These are phyloP conservation scores for Pogostemon cablin DNA, from an alignment of 257 asterid species.

Conservation along the genomic window DNA sequence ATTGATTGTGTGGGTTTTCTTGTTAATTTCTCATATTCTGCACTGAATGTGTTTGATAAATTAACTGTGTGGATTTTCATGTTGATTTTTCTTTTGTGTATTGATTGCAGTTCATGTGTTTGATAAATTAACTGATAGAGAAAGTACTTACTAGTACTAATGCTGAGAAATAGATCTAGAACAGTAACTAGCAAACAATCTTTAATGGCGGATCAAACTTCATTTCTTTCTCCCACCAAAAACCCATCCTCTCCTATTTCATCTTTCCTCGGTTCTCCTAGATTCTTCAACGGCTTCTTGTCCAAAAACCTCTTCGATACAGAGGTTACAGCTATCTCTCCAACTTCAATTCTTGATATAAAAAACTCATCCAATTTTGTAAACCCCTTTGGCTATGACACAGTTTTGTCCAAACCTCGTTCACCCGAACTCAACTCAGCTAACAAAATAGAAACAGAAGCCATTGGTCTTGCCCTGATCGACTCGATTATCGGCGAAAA, in stretches of 20 bases:
- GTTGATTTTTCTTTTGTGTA: not conserved
- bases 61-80: too few relatives aligned
- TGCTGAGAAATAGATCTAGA: conserved; percentile 84
- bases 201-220: conserved; percentile 56
- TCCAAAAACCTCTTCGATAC: conserved; percentile 45
- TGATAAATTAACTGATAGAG: conserved; percentile 12
- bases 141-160: conserved; percentile 1
- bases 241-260: conserved; percentile 54
- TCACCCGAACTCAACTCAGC: conserved; percentile 31
- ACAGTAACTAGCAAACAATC: conserved; percentile 64
- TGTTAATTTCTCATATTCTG: too few relatives aligned
- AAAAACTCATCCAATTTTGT: conserved; percentile 46
- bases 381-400: conserved; percentile 57
- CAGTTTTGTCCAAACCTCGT: conserved; percentile 10
- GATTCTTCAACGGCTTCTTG: conserved; percentile 61
- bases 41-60: too few relatives aligned
- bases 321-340: conserved; percentile 46
- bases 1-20: not conserved
- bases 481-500: conserved; percentile 52
- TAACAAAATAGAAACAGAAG: conserved; percentile 43
- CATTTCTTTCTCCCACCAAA: conserved; percentile 43
- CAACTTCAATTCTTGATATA: conserved; percentile 75
- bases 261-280: conserved; percentile 69
- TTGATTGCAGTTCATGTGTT: conserved; percentile 35
- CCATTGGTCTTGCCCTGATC: conserved; percentile 76